Conservation (phyloP, 768 basidiomycete species). For the Russula sp. region DNA sequence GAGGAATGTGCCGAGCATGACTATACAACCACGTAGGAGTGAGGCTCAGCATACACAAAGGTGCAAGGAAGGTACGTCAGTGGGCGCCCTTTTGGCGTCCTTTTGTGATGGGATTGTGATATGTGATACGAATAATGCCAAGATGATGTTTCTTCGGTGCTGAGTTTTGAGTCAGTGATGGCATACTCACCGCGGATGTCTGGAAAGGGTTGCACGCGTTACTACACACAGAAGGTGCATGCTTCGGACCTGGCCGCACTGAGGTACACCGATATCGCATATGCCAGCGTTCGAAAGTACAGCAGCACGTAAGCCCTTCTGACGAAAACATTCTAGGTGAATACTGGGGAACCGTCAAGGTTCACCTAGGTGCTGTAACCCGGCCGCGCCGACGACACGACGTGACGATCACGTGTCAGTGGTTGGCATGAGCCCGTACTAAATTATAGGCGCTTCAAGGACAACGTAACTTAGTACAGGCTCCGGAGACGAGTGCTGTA, state of each 20-base stretch:
- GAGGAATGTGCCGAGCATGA: slow-evolving; percentile 5
- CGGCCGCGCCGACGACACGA: neutral
- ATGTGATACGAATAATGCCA: neutral
- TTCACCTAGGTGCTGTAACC: neutral
- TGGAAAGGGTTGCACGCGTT: neutral
- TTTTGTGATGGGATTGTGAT: neutral
- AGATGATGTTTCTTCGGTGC: neutral
- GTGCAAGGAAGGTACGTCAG: neutral
- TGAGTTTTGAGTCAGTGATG: neutral
- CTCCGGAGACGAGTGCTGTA: neutral
- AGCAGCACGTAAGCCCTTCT: neutral
- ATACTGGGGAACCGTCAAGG: neutral
- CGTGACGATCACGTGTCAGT: slow-evolving; percentile 1
- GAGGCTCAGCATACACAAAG: neutral
- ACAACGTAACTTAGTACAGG: no score
- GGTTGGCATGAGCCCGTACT: neutral
- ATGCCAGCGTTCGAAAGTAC: neutral
- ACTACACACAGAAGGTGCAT: neutral
- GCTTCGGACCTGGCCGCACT: neutral
- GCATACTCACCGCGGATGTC: slow-evolving; percentile 5
- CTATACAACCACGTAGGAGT: neutral
- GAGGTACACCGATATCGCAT: neutral
- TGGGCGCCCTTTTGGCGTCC: neutral
- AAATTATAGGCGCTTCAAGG: neutral
- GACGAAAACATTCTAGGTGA: neutral